Percentiles rank a stretch among this genome's conserved stretches.
These are phyloP conservation scores for Xylaria acuta DNA, from an alignment of 495 filamentous ascomycete genomes.

Conservation along the genomic window DNA sequence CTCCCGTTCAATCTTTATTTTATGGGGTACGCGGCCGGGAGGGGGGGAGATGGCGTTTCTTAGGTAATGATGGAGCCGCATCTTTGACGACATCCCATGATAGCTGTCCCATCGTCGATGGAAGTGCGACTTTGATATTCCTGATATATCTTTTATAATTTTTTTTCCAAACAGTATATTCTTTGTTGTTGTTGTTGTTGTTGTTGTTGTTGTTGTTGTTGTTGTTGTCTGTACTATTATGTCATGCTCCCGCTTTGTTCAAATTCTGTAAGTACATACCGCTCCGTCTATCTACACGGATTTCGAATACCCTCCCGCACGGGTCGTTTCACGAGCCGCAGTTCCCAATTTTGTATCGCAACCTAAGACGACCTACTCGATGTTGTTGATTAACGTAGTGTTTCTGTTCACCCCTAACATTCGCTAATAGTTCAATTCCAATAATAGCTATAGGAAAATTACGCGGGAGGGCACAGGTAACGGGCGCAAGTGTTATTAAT, in stretches of 20 bases:
- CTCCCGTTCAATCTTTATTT: constrained; percentile 20
- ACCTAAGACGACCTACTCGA: background rate
- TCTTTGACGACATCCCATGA: constrained; percentile 20
- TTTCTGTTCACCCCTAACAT: too few species aligned
- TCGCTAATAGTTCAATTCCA: background rate
- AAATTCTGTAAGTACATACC: too few species aligned
- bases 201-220: too few species aligned
- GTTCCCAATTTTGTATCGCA: background rate
- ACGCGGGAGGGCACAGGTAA: background rate
- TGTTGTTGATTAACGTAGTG: background rate
- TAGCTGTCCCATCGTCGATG: background rate
- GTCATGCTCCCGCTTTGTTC: too few species aligned
- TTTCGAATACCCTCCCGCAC: too few species aligned
- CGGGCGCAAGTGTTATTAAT: background rate
- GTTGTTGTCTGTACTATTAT: too few species aligned
- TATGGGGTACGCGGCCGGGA: constrained; percentile 13
- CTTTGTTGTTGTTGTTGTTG: too few species aligned
- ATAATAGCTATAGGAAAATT: background rate
- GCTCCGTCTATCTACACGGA: background rate
- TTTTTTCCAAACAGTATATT: too few species aligned
- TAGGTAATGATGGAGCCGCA: constrained; percentile 23
- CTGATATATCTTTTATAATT: too few species aligned
- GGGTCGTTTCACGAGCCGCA: background rate
- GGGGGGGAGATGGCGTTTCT: background rate
- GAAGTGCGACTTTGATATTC: background rate